These are phyloP conservation scores for Flaveria ramosissima DNA, from an alignment of 129 eudicot species.

Conservation along the genomic window DNA sequence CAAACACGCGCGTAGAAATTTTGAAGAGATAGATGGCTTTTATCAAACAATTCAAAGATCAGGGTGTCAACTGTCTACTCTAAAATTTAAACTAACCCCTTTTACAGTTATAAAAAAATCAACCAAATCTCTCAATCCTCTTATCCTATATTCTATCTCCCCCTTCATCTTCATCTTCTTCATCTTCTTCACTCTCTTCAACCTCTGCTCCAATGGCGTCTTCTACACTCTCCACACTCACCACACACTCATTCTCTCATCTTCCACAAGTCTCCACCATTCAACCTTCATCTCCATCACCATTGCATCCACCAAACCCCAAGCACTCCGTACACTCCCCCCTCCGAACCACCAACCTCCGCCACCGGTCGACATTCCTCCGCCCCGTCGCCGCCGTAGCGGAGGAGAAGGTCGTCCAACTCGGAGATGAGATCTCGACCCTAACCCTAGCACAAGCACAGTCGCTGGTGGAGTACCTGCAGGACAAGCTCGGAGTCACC, in stretches of 20 bases:
- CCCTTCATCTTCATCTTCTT: not conserved
- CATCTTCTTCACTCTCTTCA: constrained; percentile 10
- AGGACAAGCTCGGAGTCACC: constrained; percentile 79
- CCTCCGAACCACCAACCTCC: constrained; percentile 38
- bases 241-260: constrained; percentile 42
- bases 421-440: constrained; percentile 65
- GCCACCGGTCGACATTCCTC: constrained; percentile 51
- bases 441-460: constrained; percentile 76
- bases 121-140: constrained; percentile 29
- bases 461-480: constrained; percentile 73
- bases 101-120: not conserved
- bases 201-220: constrained; percentile 58
- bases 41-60: not conserved
- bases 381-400: constrained; percentile 78
- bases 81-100: constrained; percentile 2
- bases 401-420: constrained; percentile 58
- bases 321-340: constrained; percentile 44
- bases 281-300: constrained; percentile 28
- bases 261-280: constrained; percentile 22
- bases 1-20: too few relatives aligned
- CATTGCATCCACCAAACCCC: constrained; percentile 29
- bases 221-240: constrained; percentile 45
- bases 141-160: constrained; percentile 45
- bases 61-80: not conserved
- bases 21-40: not conserved